Evolutionary conservation across 176 grass and related monocot species (phyloP).

Genomic region (Luzula sylvatica): DNA sequence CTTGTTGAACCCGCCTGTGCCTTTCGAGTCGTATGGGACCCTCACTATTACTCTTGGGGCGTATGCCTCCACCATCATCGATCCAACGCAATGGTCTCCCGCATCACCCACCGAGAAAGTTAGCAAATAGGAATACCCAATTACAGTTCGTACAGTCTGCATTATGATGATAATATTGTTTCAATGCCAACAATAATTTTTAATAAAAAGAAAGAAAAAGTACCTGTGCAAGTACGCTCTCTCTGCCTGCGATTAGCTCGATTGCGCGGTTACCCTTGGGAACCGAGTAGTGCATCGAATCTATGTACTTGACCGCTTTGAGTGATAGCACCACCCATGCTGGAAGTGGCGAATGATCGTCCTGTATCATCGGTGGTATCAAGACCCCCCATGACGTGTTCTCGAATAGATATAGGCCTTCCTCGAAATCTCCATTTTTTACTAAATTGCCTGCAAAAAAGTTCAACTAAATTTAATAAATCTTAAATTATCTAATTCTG

Average conservation of each 20-base stretch:
- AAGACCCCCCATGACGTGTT: constrained; percentile 60
- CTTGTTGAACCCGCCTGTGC: constrained; percentile 51
- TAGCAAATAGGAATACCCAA: constrained; percentile 34
- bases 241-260: constrained; percentile 61
- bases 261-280: constrained; percentile 66
- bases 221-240: constrained; percentile 49
- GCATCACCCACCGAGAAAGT: constrained; percentile 65
- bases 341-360: no score
- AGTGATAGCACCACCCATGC: constrained; percentile 66
- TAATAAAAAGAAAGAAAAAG: no score
- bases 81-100: constrained; percentile 32
- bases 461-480: no score
- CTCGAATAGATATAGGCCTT: constrained; percentile 56
- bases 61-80: constrained; percentile 59
- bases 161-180: no score
- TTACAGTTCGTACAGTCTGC: constrained; percentile 48
- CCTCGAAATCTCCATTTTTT: constrained; percentile 89
- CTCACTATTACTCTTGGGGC: constrained; percentile 32
- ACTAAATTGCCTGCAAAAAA: constrained; percentile 55
- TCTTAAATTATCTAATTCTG: no score
- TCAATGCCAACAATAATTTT: no score
- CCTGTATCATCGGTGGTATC: constrained; percentile 71
- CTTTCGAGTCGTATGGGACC: constrained; percentile 58
- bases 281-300: constrained; percentile 68
- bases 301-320: constrained; percentile 88